Conservation (phyloP, 2,329 filamentous ascomycete species). For the Ceratocystis colombiana region DNA sequence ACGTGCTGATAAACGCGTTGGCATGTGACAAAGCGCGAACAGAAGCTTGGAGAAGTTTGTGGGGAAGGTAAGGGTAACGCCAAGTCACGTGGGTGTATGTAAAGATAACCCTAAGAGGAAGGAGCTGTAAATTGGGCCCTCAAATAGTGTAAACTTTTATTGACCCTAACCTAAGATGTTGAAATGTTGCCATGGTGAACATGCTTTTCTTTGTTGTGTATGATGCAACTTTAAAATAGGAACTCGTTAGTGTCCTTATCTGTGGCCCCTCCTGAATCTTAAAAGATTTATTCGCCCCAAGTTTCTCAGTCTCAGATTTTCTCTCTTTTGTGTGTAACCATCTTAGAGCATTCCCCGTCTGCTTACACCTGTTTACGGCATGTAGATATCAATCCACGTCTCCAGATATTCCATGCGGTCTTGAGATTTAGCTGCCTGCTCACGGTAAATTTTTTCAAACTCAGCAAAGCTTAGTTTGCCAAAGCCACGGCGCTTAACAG, state of each 20-base stretch:
- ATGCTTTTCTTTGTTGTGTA: not conserved
- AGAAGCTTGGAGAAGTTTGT: not conserved
- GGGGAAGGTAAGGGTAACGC: not conserved
- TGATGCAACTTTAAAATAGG: not conserved
- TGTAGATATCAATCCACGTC: conserved; percentile 80
- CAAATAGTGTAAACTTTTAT: not conserved
- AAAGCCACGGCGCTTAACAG: conserved; percentile 62
- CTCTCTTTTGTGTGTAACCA: not conserved
- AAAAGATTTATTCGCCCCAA: not conserved
- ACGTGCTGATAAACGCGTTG: not conserved
- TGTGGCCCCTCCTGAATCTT: not conserved
- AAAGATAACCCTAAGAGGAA: not conserved
- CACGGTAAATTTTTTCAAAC: conserved; percentile 65
- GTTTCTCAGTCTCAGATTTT: no score
- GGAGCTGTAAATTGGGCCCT: not conserved
- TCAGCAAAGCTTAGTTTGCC: conserved; percentile 69
- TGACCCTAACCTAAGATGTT: not conserved
- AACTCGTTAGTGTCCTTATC: not conserved
- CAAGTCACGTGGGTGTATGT: conserved; percentile 7
- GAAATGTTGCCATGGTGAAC: not conserved
- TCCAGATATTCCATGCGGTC: conserved; percentile 69
- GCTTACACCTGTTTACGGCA: conserved; percentile 39
- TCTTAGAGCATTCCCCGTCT: not conserved
- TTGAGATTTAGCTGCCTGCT: conserved; percentile 49
- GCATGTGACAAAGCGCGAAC: not conserved